phyloP scores from a whole-genome alignment of 176 grass and related monocot genomes.

The Juncus inflexus region DNA sequence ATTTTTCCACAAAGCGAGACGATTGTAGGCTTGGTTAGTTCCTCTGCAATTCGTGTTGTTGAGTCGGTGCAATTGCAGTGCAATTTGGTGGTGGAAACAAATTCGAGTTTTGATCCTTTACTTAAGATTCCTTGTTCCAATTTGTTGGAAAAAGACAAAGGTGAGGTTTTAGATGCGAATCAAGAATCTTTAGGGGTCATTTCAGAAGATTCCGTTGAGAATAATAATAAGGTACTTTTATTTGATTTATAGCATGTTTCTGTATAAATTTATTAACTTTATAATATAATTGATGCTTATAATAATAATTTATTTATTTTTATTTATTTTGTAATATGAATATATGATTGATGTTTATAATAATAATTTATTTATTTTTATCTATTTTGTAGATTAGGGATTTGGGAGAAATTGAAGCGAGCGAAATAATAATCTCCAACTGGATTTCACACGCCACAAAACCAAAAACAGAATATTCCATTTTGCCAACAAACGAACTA shows the following conservation, averaged over 20 bases:
- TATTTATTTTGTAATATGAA: too few relatives aligned
- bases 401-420: constrained; percentile 37
- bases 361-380: constrained; percentile 8
- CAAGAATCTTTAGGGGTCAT: constrained; percentile 49
- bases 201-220: constrained; percentile 28
- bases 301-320: too few relatives aligned
- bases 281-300: too few relatives aligned
- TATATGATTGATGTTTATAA: constrained; percentile 4
- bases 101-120: constrained; percentile 56
- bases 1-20: constrained; percentile 59
- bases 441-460: constrained; percentile 65
- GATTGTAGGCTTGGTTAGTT: constrained; percentile 60
- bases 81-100: constrained; percentile 74
- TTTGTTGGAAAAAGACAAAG: constrained; percentile 40
- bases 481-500: constrained; percentile 59
- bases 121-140: constrained; percentile 69
- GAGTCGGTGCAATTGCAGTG: constrained; percentile 28
- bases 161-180: constrained; percentile 38
- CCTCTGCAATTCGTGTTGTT: constrained; percentile 29
- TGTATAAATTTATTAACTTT: too few relatives aligned
- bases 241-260: too few relatives aligned
- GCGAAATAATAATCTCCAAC: constrained; percentile 59
- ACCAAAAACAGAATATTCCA: constrained; percentile 33
- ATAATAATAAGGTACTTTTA: constrained; percentile 41
- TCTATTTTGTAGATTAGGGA: constrained; percentile 37